Percentiles rank a stretch among this genome's conserved stretches.
These are phyloP conservation scores for Ophiostoma piceae DNA, from an alignment of 2,329 filamentous ascomycete species.

Conservation along the genomic window DNA sequence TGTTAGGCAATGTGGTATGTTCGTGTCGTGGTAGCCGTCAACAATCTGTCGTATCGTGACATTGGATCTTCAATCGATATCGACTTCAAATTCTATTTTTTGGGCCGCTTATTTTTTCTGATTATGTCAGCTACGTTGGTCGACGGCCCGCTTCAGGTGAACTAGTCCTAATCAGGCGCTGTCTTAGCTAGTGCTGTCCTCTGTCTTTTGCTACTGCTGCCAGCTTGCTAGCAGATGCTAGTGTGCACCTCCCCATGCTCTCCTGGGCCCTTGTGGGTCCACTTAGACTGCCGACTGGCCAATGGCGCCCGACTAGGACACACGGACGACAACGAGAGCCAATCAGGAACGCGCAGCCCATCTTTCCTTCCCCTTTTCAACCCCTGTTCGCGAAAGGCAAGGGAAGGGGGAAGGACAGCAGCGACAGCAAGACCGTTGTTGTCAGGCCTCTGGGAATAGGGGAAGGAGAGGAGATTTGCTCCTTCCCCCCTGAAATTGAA, in stretches of 20 bases:
- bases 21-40: neutral
- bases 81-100: conserved; percentile 8
- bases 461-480: conserved; percentile 24
- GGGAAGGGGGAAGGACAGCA: conserved; percentile 2
- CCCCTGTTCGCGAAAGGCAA: conserved; percentile 23
- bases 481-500: conserved; percentile 22
- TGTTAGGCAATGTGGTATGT: neutral
- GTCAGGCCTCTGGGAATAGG: conserved; percentile 22
- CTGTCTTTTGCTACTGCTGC: neutral
- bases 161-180: conserved; percentile 13
- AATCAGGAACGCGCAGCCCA: conserved; percentile 17
- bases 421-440: conserved; percentile 11
- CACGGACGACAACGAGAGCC: conserved; percentile 17
- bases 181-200: conserved; percentile 2
- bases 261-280: conserved; percentile 15
- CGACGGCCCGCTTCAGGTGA: neutral
- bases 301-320: conserved; percentile 19
- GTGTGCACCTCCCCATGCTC: conserved; percentile 20
- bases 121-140: neutral
- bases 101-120: neutral
- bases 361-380: conserved; percentile 24
- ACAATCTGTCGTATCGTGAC: neutral
- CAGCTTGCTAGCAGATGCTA: conserved; percentile 6
- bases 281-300: conserved; percentile 19
- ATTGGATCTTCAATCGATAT: neutral